Evolutionary conservation across 2,329 filamentous ascomycete genomes (phyloP).

Genomic region (Simplicillium aogashimaense): DNA sequence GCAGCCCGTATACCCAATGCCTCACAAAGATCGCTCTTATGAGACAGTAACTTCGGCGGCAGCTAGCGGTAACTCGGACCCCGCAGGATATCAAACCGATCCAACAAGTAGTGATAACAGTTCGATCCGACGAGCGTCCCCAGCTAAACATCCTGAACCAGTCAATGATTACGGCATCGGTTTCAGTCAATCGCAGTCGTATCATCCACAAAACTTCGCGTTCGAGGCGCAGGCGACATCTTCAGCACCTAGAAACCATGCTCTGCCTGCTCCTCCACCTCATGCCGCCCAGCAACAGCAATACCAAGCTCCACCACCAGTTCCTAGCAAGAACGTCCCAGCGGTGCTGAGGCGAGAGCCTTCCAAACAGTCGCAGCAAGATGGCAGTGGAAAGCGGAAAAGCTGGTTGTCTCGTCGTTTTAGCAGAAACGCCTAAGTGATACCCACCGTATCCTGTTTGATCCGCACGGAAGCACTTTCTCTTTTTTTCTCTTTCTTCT

Average conservation of each 20-base stretch:
- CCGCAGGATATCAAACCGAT: slow-evolving; percentile 73
- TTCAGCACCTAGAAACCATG: slow-evolving; percentile 9
- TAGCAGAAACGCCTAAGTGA: slow-evolving; percentile 47
- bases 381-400: slow-evolving; percentile 57
- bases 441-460: not conserved
- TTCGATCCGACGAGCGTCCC: slow-evolving; percentile 67
- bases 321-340: slow-evolving; percentile 17
- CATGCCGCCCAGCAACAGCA: slow-evolving; percentile 9
- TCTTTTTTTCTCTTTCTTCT: too few relatives aligned
- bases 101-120: slow-evolving; percentile 85
- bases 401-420: slow-evolving; percentile 83
- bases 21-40: slow-evolving; percentile 68
- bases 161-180: slow-evolving; percentile 57
- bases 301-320: slow-evolving; percentile 8
- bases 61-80: slow-evolving; percentile 65
- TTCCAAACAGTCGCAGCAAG: slow-evolving; percentile 21
- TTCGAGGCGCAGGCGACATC: slow-evolving; percentile 6
- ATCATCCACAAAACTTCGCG: slow-evolving; percentile 30
- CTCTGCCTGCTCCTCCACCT: slow-evolving; percentile 16
- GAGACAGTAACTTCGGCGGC: slow-evolving; percentile 77
- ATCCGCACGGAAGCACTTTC: too few relatives aligned
- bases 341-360: slow-evolving; percentile 17
- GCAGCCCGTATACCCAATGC: slow-evolving; percentile 34
- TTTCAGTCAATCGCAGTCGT: slow-evolving; percentile 32
- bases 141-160: slow-evolving; percentile 42